Percentiles rank a stretch among this genome's conserved stretches.
Conservation (phyloP, 1,284 basidiomycete species). For the Fomitopsis pinicola region DNA sequence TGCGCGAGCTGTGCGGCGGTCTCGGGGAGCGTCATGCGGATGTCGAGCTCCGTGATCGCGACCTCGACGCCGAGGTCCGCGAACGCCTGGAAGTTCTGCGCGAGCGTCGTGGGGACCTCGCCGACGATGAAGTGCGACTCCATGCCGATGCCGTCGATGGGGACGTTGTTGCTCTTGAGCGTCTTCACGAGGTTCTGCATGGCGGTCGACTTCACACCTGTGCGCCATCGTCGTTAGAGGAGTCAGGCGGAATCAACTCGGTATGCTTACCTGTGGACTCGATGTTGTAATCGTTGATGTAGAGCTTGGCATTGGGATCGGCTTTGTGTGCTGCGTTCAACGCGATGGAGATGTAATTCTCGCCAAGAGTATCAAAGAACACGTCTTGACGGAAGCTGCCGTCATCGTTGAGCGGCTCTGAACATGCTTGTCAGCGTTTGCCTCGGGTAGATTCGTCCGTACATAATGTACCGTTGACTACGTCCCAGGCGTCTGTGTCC, state of each 20-base stretch:
- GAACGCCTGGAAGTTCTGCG: conserved; percentile 40
- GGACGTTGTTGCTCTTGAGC: conserved; percentile 36
- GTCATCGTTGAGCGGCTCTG: conserved; percentile 55
- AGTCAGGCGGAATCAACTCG: neutral
- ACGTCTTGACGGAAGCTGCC: conserved; percentile 45
- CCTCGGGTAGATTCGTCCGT: neutral
- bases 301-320: conserved; percentile 36
- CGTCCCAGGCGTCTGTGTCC: conserved; percentile 31
- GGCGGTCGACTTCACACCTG: conserved; percentile 40
- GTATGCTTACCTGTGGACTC: conserved; percentile 17
- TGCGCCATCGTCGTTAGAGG: no score
- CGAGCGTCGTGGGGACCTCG: conserved; percentile 34
- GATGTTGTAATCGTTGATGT: conserved; percentile 54
- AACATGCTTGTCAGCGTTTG: neutral
- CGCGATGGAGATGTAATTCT: conserved; percentile 38
- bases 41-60: conserved; percentile 53
- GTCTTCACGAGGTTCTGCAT: conserved; percentile 41
- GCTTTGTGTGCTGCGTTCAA: conserved; percentile 42
- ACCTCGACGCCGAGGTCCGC: conserved; percentile 48
- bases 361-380: conserved; percentile 43
- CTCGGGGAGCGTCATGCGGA: conserved; percentile 45
- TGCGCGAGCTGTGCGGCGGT: conserved; percentile 41
- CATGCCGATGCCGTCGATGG: conserved; percentile 47
- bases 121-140: conserved; percentile 51
- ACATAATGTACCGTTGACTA: conserved; percentile 30